phyloP scores from a whole-genome alignment of 1,284 basidiomycete genomes.

The Meira miltonrushii region DNA sequence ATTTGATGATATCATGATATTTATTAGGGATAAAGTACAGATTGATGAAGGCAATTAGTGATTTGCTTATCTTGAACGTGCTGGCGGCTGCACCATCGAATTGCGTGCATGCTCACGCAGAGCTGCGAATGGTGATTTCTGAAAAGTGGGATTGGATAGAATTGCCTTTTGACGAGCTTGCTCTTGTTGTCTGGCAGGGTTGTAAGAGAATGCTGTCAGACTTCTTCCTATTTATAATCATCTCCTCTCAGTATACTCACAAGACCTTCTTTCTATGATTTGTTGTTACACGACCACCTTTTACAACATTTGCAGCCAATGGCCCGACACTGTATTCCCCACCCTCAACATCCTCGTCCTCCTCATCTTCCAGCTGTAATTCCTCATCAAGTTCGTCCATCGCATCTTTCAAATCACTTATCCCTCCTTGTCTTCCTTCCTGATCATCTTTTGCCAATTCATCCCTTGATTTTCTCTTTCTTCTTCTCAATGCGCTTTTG shows the following conservation, averaged over 20 bases:
- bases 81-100: constrained; percentile 16
- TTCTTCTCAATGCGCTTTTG: constrained; percentile 35
- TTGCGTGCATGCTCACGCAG: constrained; percentile 44
- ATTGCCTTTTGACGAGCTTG: constrained; percentile 39
- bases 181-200: constrained; percentile 24
- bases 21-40: neutral
- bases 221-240: too few relatives aligned
- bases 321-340: constrained; percentile 12
- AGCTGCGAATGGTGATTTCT: constrained; percentile 41
- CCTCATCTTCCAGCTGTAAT: constrained; percentile 15
- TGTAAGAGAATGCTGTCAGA: neutral
- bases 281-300: constrained; percentile 25
- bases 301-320: constrained; percentile 13
- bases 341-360: constrained; percentile 16
- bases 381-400: constrained; percentile 23
- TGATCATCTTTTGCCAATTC: constrained; percentile 37
- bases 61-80: too few relatives aligned
- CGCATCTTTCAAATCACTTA: constrained; percentile 33
- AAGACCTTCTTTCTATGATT: constrained; percentile 36
- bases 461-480: constrained; percentile 37
- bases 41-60: too few relatives aligned
- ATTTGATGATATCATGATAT: neutral
- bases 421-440: constrained; percentile 15
- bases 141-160: constrained; percentile 34
- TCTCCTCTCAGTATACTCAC: constrained; percentile 21